Conservation (phyloP, 805 yeast species). For the Starmerella powellii region DNA sequence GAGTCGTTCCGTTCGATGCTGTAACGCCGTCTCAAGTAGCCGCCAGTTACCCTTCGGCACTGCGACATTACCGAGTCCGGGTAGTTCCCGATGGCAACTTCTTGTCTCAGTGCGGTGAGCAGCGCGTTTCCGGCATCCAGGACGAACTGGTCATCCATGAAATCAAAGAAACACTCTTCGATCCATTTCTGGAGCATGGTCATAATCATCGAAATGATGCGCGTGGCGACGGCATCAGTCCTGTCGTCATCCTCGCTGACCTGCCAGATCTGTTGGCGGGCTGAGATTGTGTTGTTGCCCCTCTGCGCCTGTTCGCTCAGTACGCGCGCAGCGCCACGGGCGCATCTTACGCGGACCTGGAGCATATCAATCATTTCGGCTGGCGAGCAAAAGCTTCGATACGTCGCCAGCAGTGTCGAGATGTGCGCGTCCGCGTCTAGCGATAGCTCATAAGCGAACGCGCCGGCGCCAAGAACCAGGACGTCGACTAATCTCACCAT, state of each 20-base stretch:
- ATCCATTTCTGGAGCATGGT: conserved; percentile 65
- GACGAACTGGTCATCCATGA: conserved; percentile 53
- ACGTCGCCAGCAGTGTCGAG: conserved; percentile 57
- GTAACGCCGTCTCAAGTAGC: conserved; percentile 10
- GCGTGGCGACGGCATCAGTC: conserved; percentile 39
- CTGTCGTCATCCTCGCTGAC: conserved; percentile 3
- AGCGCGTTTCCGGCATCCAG: conserved; percentile 30
- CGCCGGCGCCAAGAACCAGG: conserved; percentile 56
- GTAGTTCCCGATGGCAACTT: conserved; percentile 4
- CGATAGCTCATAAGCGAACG: conserved; percentile 35
- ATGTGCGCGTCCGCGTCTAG: conserved; percentile 58
- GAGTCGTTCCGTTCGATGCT: background rate
- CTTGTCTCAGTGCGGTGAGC: conserved; percentile 3
- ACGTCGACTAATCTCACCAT: conserved; percentile 69
- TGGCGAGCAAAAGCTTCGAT: conserved; percentile 54
- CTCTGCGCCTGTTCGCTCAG: background rate
- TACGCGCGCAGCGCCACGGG: conserved; percentile 42
- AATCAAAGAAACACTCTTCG: conserved; percentile 60
- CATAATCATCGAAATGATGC: conserved; percentile 68
- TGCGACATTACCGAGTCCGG: conserved; percentile 5
- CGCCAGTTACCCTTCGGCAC: background rate
- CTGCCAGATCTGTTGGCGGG: conserved; percentile 7
- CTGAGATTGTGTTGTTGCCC: background rate
- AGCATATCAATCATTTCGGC: conserved; percentile 40
- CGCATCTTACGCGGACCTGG: conserved; percentile 46